Percentiles rank a stretch among this genome's conserved stretches.
Conservation (phyloP, 78 protist species). For the Isochrysis galbana region DNA sequence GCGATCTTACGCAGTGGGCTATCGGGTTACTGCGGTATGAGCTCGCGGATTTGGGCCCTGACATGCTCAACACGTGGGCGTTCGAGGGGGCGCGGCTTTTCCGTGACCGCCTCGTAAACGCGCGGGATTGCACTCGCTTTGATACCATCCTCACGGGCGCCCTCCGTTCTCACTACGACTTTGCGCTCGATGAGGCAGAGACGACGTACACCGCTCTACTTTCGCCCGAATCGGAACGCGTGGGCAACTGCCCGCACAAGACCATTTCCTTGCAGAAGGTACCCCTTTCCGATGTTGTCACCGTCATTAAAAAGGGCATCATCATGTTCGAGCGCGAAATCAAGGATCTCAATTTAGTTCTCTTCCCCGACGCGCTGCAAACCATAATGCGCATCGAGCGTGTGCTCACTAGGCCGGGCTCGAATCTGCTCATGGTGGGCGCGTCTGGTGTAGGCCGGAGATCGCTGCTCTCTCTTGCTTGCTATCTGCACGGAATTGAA, state of each 20-base stretch:
- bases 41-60: background rate
- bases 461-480: slow-evolving; percentile 47
- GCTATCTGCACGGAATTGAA: slow-evolving; percentile 45
- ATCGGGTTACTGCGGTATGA: slow-evolving; percentile 53
- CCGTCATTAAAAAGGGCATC: slow-evolving; percentile 11
- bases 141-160: slow-evolving; percentile 31
- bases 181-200: background rate
- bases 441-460: slow-evolving; percentile 74
- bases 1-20: slow-evolving; percentile 78
- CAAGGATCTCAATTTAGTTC: slow-evolving; percentile 61
- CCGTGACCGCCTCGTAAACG: slow-evolving; percentile 60
- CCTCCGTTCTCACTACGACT: background rate
- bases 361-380: slow-evolving; percentile 66
- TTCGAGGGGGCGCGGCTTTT: slow-evolving; percentile 68
- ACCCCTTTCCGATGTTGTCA: slow-evolving; percentile 8
- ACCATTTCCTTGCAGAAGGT: background rate
- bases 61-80: slow-evolving; percentile 27
- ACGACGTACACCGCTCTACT: background rate
- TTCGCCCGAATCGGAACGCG: background rate
- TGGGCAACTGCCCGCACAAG: background rate
- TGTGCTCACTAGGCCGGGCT: slow-evolving; percentile 77
- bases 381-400: slow-evolving; percentile 71
- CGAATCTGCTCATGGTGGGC: slow-evolving; percentile 72
- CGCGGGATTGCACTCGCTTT: background rate
- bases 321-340: slow-evolving; percentile 63